Evolutionary conservation across 208 protist genomes (phyloP).

Genomic region (Borovskyia barvae): DNA sequence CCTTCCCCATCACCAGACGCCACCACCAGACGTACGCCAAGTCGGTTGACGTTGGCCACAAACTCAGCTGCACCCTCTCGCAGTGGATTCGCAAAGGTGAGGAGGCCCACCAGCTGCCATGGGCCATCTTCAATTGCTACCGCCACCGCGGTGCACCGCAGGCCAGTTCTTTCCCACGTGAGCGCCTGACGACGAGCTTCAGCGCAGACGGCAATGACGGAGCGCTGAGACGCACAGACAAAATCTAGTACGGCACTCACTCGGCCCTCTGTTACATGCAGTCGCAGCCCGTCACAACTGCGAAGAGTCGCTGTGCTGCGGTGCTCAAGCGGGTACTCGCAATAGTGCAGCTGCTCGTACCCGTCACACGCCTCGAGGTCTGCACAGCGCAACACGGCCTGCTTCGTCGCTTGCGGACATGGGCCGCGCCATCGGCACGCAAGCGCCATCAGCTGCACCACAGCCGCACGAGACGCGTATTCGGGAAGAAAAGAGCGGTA

Average conservation of each 20-base stretch:
- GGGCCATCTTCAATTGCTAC: slow-evolving; percentile 24
- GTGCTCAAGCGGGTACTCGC: slow-evolving; percentile 16
- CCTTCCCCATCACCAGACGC: slow-evolving; percentile 78
- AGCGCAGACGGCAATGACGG: slow-evolving; percentile 2
- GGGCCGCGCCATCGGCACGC: slow-evolving; percentile 76
- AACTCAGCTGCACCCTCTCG: slow-evolving; percentile 30
- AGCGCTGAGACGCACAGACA: slow-evolving; percentile 24
- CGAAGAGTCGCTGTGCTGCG: slow-evolving; percentile 53
- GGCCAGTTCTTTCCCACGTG: slow-evolving; percentile 28
- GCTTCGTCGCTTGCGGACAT: slow-evolving; percentile 54
- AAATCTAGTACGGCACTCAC: slow-evolving; percentile 56
- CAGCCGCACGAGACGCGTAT: slow-evolving; percentile 30
- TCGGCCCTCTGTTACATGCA: slow-evolving; percentile 70
- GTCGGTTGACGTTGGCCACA: slow-evolving; percentile 40
- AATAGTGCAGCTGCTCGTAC: slow-evolving; percentile 46
- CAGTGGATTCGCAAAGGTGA: slow-evolving; percentile 89
- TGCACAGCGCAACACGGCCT: slow-evolving; percentile 53
- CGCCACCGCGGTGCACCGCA: slow-evolving; percentile 55
- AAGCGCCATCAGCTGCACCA: slow-evolving; percentile 63
- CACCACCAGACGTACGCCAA: slow-evolving; percentile 90
- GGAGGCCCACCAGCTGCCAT: slow-evolving; percentile 71
- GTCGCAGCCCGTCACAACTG: slow-evolving; percentile 41
- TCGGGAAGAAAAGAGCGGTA: slow-evolving; percentile 32
- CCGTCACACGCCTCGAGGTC: slow-evolving; percentile 58
- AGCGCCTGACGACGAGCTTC: slow-evolving; percentile 15